These are phyloP conservation scores for Dictyostelium intermedium DNA, from an alignment of 78 protist species.

Conservation along the genomic window DNA sequence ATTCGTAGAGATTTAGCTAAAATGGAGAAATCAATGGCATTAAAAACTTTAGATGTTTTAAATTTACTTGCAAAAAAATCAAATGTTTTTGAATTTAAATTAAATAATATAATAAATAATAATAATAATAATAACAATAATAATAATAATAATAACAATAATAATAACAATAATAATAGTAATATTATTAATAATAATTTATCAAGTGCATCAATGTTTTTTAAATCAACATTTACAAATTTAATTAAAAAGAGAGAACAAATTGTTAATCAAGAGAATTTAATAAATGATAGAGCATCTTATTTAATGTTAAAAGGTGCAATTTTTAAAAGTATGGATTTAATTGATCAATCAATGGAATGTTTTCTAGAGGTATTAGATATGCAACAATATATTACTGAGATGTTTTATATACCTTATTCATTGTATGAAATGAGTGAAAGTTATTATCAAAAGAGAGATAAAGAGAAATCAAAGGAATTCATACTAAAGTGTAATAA, in stretches of 20 bases:
- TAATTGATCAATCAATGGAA: slow-evolving; percentile 44
- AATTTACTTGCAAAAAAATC: neutral
- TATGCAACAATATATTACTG: slow-evolving; percentile 6
- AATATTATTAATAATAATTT: neutral
- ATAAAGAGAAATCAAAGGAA: slow-evolving; percentile 6
- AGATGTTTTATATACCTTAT: slow-evolving; percentile 65
- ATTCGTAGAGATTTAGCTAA: slow-evolving; percentile 74
- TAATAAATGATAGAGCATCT: slow-evolving; percentile 44
- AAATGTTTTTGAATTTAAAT: neutral
- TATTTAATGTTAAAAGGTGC: slow-evolving; percentile 61
- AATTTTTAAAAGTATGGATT: slow-evolving; percentile 43
- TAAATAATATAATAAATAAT: neutral
- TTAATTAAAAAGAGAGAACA: slow-evolving; percentile 9
- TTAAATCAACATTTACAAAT: neutral
- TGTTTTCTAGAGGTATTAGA: slow-evolving; percentile 55
- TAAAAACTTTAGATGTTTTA: neutral
- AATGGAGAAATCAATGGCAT: slow-evolving; percentile 35
- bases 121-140: neutral
- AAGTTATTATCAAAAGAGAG: slow-evolving; percentile 40
- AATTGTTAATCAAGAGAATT: neutral
- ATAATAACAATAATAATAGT: no score
- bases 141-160: neutral
- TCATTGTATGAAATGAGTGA: slow-evolving; percentile 72
- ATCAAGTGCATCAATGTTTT: neutral
- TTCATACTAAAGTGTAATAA: slow-evolving; percentile 21